Percentiles rank a stretch among this genome's conserved stretches.
phyloP scores from a whole-genome alignment of 352 stramenopile genomes.

The Aphanomyces euteiches region DNA sequence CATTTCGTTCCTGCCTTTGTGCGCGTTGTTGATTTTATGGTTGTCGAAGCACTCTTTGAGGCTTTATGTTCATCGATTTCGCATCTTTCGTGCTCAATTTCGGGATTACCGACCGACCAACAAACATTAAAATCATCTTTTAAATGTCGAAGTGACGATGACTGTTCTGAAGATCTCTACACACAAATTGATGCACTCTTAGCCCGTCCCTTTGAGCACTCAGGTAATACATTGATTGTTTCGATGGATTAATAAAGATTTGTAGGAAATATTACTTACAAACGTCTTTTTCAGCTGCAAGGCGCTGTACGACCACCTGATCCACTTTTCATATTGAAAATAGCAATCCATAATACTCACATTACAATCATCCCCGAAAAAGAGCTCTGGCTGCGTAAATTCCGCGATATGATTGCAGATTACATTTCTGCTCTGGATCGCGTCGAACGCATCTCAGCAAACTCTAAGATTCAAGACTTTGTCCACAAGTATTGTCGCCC shows the following conservation, averaged over 20 bases:
- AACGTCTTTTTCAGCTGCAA: slow-evolving; percentile 21
- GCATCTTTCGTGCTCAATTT: not conserved
- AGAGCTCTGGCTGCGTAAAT: not conserved
- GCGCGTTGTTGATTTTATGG: slow-evolving; percentile 17
- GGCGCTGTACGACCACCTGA: not conserved
- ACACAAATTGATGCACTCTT: slow-evolving; percentile 5
- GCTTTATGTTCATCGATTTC: not conserved
- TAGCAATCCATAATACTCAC: not conserved
- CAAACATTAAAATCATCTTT: not conserved
- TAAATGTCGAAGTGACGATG: not conserved
- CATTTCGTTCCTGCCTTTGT: slow-evolving; percentile 13
- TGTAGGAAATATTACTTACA: slow-evolving; percentile 9
- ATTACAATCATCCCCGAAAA: not conserved
- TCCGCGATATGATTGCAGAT: not conserved
- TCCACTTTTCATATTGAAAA: slow-evolving; percentile 7
- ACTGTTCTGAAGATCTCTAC: not conserved
- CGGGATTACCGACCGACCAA: not conserved
- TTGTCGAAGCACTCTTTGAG: slow-evolving; percentile 1
- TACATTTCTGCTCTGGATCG: not conserved
- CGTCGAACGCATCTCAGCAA: not conserved
- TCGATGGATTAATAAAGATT: not conserved
- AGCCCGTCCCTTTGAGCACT: not conserved
- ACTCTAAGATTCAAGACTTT: not conserved
- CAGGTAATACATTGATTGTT: not conserved
- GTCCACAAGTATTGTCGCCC: slow-evolving; percentile 7